Conservation (phyloP, 495 filamentous ascomycete genomes). For the Niebla homalea region DNA sequence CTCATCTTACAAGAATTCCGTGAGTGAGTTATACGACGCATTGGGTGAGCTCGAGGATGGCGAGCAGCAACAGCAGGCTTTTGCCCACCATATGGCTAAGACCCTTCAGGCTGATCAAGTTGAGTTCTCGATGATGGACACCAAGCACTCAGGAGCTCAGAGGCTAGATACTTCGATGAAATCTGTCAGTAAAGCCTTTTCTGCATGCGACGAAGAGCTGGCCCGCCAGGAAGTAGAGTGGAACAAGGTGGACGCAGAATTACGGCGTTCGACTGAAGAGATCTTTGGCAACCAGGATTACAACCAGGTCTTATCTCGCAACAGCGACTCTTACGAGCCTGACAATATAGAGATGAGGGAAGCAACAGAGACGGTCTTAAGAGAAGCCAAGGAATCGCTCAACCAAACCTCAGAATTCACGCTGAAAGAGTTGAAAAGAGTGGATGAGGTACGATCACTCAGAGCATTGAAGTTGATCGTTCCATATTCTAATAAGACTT, state of each 20-base stretch:
- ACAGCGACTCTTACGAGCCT: background rate
- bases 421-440: conserved; percentile 7
- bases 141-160: conserved; percentile 7
- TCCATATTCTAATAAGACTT: background rate
- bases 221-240: conserved; percentile 11
- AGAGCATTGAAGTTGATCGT: background rate
- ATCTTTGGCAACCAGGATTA: conserved; percentile 7
- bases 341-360: conserved; percentile 2
- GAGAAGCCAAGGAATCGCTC: conserved; percentile 1
- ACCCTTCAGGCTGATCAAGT: conserved; percentile 10
- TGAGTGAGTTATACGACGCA: no score
- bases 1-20: background rate
- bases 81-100: background rate
- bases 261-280: conserved; percentile 2
- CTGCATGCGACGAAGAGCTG: conserved; percentile 9
- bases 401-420: background rate
- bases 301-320: background rate
- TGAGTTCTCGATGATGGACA: conserved; percentile 5
- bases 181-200: conserved; percentile 10
- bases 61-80: no score
- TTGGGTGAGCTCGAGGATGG: no score
- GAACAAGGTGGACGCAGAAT: conserved; percentile 6
- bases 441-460: conserved; percentile 11
- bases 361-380: conserved; percentile 6
- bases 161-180: conserved; percentile 14